Base-by-base conservation (phyloP, 2,329 filamentous ascomycete species). In the Cladophialophora bantiana region DNA sequence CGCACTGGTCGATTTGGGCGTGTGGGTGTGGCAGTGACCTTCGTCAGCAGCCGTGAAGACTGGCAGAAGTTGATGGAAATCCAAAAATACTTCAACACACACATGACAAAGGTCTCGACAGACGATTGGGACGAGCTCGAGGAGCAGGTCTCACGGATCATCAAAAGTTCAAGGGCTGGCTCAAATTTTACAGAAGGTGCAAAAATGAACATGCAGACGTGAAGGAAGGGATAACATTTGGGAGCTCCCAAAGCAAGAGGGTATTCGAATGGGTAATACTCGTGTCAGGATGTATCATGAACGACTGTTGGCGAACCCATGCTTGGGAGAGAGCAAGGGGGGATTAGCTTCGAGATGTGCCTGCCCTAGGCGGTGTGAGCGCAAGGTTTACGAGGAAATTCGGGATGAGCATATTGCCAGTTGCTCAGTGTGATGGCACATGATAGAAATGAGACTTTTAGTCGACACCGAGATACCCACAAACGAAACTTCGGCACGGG, bases 1-100 rank as follows among this genome's bases (percentile, higher is more conserved):
- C 93, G 95, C 76, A 99, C 95, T 13, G 95, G 95, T 70, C 92
- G 95, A 72, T 99, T 99, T 74, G 95, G 95, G 65, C 94, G 94
- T 78, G 93, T 98, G 38, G 95, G 95, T 75, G 95, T 98, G 73
- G 94, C 92, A 66, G 94, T 99, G 77, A 96, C 91, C 71, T 97
- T 99, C 74, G 92, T 99, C 61, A 92, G 93, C 73, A 93, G 96
- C 80, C 88, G 89, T 76, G 87, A 86, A 72, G 95, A 93, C 78
- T 98, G 89, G 85, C 78, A 87, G 53, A 90, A 92, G 73, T 86
- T 99, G 56, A 88, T 88, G 72, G 81, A 86, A n/a, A 99, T 98
- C 75, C 89, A 91, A 66, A 80, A 85, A 13, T 89, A 91, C 77
- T 97, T 96, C 79, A 85, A 86, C 65, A 93, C 95, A 53, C 88